phyloP scores from a whole-genome alignment of 441 rosid species.

The Euphorbia schlechtendalii region DNA sequence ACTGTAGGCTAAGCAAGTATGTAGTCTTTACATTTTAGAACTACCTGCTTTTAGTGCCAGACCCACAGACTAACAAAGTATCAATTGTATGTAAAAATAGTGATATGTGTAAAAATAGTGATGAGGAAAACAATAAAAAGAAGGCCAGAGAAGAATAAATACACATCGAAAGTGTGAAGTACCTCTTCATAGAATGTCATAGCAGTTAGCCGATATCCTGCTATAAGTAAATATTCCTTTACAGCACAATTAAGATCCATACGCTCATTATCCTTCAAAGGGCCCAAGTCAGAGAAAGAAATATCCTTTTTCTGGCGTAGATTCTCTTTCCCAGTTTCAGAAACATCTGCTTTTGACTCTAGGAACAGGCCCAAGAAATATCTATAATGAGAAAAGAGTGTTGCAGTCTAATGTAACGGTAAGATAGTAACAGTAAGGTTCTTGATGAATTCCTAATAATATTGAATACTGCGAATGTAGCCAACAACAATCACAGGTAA shows the following conservation, averaged over 20 bases:
- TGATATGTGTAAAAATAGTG: background rate
- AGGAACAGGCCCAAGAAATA: conserved; percentile 27
- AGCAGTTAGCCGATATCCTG: conserved; percentile 91
- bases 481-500: background rate
- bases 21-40: background rate
- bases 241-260: conserved; percentile 86
- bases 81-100: too few species aligned
- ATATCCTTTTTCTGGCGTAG: conserved; percentile 42
- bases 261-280: conserved; percentile 77
- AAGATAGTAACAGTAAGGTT: background rate
- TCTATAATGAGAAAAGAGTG: conserved; percentile 4
- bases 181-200: conserved; percentile 99
- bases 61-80: background rate
- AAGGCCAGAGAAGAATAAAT: background rate
- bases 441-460: background rate
- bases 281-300: conserved; percentile 66
- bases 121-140: background rate
- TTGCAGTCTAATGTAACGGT: conserved; percentile 1
- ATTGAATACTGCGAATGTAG: background rate
- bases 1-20: background rate
- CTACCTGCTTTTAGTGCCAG: background rate
- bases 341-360: conserved; percentile 43
- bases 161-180: conserved; percentile 10
- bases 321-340: conserved; percentile 40
- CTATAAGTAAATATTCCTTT: conserved; percentile 86